A percentile compares a stretch with the other conserved stretches of the same genome.
phyloP scores from a whole-genome alignment of 1,139 yeast species.

The Kazachstania sp. region DNA sequence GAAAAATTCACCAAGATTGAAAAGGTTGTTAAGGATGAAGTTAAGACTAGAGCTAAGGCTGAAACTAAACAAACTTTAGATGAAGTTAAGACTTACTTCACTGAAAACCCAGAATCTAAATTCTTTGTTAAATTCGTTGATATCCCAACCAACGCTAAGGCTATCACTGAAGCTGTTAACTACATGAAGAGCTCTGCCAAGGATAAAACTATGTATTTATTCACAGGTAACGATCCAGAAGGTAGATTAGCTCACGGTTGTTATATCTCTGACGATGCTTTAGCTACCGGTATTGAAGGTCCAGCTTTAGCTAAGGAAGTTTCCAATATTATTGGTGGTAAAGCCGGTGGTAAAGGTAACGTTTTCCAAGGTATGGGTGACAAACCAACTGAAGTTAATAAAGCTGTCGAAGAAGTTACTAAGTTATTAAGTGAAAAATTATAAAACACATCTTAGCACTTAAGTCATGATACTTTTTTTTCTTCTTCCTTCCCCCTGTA shows the following conservation, averaged over 20 bases:
- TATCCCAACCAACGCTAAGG: constrained; percentile 83
- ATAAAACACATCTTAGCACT: neutral
- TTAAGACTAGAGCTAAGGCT: constrained; percentile 78
- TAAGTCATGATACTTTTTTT: neutral
- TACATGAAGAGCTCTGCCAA: constrained; percentile 70
- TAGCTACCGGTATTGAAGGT: constrained; percentile 67
- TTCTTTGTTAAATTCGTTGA: constrained; percentile 58
- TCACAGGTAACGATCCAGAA: constrained; percentile 56
- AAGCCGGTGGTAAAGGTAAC: constrained; percentile 97
- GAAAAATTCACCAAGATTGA: constrained; percentile 70
- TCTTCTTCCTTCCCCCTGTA: neutral
- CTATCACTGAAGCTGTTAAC: constrained; percentile 85
- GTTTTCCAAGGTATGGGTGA: constrained; percentile 97
- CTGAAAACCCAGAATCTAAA: constrained; percentile 39
- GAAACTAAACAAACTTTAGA: constrained; percentile 78
- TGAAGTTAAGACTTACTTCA: constrained; percentile 65
- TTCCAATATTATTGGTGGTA: constrained; percentile 77
- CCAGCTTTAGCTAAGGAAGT: constrained; percentile 66
- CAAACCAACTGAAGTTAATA: constrained; percentile 56
- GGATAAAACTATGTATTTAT: constrained; percentile 70
- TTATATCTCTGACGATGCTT: constrained; percentile 66
- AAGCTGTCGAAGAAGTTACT: constrained; percentile 65
- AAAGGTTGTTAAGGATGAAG: constrained; percentile 78
- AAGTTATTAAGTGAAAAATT: constrained; percentile 35
- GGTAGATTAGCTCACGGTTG: constrained; percentile 94